A percentile compares a stretch with the other conserved stretches of the same genome.
Evolutionary conservation across 257 asterid genomes (phyloP).

Genomic region (Hygrophila difformis): DNA sequence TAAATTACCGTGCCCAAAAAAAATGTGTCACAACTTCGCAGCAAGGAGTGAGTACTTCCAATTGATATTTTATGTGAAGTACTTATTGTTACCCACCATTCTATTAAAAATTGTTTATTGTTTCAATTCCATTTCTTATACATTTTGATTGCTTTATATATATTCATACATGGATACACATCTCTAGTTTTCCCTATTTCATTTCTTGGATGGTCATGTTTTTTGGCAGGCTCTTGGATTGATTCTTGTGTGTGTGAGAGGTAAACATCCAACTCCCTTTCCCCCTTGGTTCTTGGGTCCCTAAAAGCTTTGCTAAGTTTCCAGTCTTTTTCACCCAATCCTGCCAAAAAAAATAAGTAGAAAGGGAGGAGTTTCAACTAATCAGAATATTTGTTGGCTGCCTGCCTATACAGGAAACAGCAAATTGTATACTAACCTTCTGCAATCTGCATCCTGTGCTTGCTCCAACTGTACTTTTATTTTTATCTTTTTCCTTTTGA

Average conservation of each 20-base stretch:
- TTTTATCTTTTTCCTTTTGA: too few relatives aligned
- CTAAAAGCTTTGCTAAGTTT: conserved; percentile 5
- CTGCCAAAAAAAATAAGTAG: neutral
- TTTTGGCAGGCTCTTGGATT: conserved; percentile 20
- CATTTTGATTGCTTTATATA: too few relatives aligned
- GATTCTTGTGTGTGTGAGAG: conserved; percentile 22
- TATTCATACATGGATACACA: conserved; percentile 1
- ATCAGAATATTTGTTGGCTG: too few relatives aligned
- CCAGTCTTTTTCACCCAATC: conserved; percentile 21
- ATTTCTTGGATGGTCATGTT: conserved; percentile 19
- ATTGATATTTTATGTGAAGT: too few relatives aligned
- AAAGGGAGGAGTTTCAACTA: neutral
- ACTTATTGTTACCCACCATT: too few relatives aligned
- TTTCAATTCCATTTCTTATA: too few relatives aligned
- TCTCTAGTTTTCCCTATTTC: conserved; percentile 14
- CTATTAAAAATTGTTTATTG: too few relatives aligned
- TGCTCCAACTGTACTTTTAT: conserved; percentile 3
- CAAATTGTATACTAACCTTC: conserved; percentile 11
- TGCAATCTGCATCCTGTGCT: conserved; percentile 10
- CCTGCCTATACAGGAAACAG: neutral
- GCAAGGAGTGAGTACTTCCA: too few relatives aligned
- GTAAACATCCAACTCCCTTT: conserved; percentile 18
- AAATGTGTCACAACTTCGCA: too few relatives aligned
- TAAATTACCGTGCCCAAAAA: too few relatives aligned
- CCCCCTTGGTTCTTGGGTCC: conserved; percentile 18